Evolutionary conservation across 2,329 filamentous ascomycete genomes (phyloP), one percentile per base, ranked within the genome.

Genomic region (Periconia digitata): DNA sequence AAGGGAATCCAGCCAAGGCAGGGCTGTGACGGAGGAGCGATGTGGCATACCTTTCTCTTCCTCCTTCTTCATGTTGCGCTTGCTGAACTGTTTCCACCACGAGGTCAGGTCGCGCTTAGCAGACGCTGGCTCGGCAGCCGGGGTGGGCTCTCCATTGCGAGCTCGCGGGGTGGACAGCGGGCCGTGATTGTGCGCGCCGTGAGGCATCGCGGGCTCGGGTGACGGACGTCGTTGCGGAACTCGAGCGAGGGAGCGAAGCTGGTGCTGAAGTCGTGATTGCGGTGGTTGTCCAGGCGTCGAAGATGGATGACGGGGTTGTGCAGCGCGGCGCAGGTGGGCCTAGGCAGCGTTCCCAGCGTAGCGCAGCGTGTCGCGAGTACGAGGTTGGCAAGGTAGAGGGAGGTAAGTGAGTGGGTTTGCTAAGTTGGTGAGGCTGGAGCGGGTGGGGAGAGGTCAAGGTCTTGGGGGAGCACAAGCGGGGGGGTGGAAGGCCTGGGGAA

Each of bases 21-120:
- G 17, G 16, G 21, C n/a, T 32, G 34, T 23, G 34, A 39, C 40
- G 46, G 27, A 10, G n/a, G n/a, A n/a, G n/a, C n/a, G n/a, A n/a
- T n/a, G n/a, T n/a, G n/a, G 36, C 23, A 67, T 78, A 83, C 82
- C 81, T 80, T 84, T 83, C 50, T 81, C 79, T 54, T 85, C 83
- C 53, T 82, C 79, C 62, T 81, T 82, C 66, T 84, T 83, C 44
- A 79, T 76, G 55, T 79, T 72, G 50, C 73, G 82, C 75, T 94
- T 72, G 60, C 66, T 94, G 76, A 99, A 97, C 63, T 86, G 85
- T 74, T 91, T 96, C 94, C 94, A 97, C 94, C 94, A 99, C 51
- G 89, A 95, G 61, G 91, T 88, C 60, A 97, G 79, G 70, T 96
- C 91, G 70, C 90, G 85, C 76, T 88, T 95, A 58, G 85, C 90